Conservation (phyloP, 306 rosid species). For the Cotoneaster glaucophyllus region DNA sequence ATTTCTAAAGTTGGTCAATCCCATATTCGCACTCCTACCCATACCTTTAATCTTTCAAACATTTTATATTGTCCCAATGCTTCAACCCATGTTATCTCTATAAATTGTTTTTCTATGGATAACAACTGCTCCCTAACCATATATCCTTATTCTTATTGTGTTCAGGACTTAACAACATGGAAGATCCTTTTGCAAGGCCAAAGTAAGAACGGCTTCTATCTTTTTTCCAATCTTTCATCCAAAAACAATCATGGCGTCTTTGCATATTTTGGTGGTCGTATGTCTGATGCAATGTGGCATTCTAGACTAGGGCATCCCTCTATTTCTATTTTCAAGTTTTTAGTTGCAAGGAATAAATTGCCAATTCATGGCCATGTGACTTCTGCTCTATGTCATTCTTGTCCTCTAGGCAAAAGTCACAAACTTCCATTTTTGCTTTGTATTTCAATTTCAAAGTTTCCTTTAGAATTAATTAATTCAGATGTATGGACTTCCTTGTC, state of each 20-base stretch:
- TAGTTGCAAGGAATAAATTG: too few relatives aligned
- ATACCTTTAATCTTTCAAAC: neutral
- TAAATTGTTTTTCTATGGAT: neutral
- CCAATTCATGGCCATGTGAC: too few relatives aligned
- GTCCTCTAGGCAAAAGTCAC: too few relatives aligned
- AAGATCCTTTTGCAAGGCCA: neutral
- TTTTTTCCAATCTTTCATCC: neutral
- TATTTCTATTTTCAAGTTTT: too few relatives aligned
- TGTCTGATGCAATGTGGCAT: neutral
- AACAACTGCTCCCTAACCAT: neutral
- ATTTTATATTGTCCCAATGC: too few relatives aligned
- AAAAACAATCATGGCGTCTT: neutral
- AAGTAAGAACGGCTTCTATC: neutral
- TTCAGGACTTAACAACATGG: neutral
- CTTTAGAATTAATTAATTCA: too few relatives aligned
- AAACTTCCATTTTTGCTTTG: too few relatives aligned
- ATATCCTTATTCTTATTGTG: neutral
- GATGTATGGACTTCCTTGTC: too few relatives aligned
- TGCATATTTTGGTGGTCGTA: neutral
- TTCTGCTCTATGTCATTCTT: too few relatives aligned
- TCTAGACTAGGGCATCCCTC: neutral
- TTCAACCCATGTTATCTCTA: neutral
- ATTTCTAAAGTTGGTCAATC: neutral
- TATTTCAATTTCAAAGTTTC: too few relatives aligned
- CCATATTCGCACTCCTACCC: neutral